Percentiles rank a stretch among this genome's conserved stretches.
Evolutionary conservation across 2,329 filamentous ascomycete genomes (phyloP).

Genomic region (Bipolaris bicolor): DNA sequence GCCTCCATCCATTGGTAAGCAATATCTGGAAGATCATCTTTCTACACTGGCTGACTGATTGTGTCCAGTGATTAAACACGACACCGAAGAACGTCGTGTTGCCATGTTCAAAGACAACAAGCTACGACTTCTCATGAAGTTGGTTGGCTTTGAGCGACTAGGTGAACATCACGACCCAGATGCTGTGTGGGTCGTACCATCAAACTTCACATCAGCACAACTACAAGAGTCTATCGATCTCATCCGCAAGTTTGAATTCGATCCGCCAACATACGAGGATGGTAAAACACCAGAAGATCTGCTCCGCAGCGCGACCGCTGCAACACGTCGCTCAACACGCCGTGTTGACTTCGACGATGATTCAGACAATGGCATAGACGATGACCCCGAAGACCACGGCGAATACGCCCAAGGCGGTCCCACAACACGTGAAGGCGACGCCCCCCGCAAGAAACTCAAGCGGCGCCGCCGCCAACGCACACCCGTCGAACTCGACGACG

Average conservation of each 20-base stretch:
- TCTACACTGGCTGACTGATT: slow-evolving; percentile 13
- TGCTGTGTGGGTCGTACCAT: slow-evolving; percentile 78
- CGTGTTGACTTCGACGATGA: slow-evolving; percentile 73
- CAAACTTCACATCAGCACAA: slow-evolving; percentile 65
- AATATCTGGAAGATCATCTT: slow-evolving; percentile 26
- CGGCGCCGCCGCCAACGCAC: slow-evolving; percentile 63
- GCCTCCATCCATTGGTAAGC: slow-evolving; percentile 55
- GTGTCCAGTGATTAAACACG: slow-evolving; percentile 55
- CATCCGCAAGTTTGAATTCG: slow-evolving; percentile 79
- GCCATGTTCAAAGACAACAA: slow-evolving; percentile 90
- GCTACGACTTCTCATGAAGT: slow-evolving; percentile 80
- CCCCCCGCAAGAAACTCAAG: slow-evolving; percentile 61
- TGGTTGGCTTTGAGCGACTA: slow-evolving; percentile 72
- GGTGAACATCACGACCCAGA: slow-evolving; percentile 74
- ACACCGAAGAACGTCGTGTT: slow-evolving; percentile 68
- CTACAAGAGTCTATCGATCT: slow-evolving; percentile 72
- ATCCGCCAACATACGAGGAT: slow-evolving; percentile 77
- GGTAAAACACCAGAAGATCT: slow-evolving; percentile 76
- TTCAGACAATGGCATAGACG: slow-evolving; percentile 66
- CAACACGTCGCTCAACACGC: slow-evolving; percentile 46
- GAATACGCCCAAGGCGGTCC: slow-evolving; percentile 73
- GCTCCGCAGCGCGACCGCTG: slow-evolving; percentile 72
- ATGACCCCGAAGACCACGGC: slow-evolving; percentile 61
- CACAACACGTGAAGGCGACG: slow-evolving; percentile 62
- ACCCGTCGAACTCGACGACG: slow-evolving; percentile 66